These are phyloP conservation scores for Bauhinia variegata DNA, from an alignment of 306 rosid species.

Conservation along the genomic window DNA sequence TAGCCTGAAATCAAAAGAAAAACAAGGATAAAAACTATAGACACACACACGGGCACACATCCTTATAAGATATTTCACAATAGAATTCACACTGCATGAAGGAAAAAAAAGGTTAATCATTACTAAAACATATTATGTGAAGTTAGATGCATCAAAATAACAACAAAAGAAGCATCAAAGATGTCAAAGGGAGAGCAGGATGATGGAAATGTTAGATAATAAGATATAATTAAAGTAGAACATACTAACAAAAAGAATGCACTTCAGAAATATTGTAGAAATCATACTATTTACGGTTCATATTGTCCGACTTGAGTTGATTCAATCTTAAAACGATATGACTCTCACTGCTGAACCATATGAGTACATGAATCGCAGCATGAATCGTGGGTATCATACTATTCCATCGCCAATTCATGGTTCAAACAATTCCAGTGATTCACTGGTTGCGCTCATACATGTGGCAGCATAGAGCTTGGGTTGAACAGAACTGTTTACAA, in stretches of 20 bases:
- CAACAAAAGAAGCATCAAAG: conserved; percentile 21
- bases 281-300: too few relatives aligned
- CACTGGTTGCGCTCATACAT: too few relatives aligned
- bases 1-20: conserved; percentile 69
- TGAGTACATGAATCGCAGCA: too few relatives aligned
- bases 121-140: conserved; percentile 7
- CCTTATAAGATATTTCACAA: conserved; percentile 13
- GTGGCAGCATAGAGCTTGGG: too few relatives aligned
- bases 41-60: conserved; percentile 25
- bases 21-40: conserved; percentile 21
- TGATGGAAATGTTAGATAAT: conserved; percentile 4
- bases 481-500: too few relatives aligned
- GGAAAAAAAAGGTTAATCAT: neutral
- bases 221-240: conserved; percentile 24
- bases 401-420: too few relatives aligned
- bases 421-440: too few relatives aligned
- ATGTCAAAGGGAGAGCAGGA: neutral
- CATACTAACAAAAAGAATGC: conserved; percentile 16
- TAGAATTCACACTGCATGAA: conserved; percentile 7
- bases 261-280: too few relatives aligned
- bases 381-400: too few relatives aligned
- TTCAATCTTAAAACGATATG: too few relatives aligned
- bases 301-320: too few relatives aligned
- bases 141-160: neutral
- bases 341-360: too few relatives aligned